Evolutionary conservation across 345 rosid genomes (phyloP).

Genomic region (Turnera subulata): DNA sequence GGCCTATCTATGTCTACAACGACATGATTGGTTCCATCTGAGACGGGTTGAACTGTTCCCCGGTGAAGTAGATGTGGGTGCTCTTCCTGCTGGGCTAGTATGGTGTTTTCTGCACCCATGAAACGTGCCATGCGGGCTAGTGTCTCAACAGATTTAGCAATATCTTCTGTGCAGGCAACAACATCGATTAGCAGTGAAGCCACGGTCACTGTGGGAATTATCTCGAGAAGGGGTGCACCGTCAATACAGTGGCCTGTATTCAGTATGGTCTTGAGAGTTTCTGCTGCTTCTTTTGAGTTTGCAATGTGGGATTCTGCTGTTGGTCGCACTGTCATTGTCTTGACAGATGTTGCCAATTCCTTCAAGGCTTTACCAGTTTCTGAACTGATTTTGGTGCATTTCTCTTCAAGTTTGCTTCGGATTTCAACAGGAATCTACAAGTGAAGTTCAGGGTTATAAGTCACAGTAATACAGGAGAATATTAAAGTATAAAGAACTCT

Average conservation of each 20-base stretch:
- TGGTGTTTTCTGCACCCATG: constrained; percentile 14
- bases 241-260: constrained; percentile 39
- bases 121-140: constrained; percentile 54
- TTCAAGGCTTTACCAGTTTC: constrained; percentile 54
- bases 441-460: too few relatives aligned
- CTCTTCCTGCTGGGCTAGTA: too few relatives aligned
- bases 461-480: too few relatives aligned
- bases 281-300: constrained; percentile 35
- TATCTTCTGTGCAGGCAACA: constrained; percentile 40
- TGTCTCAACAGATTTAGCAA: constrained; percentile 47
- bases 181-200: constrained; percentile 53
- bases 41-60: too few relatives aligned
- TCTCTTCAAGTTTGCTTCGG: constrained; percentile 30
- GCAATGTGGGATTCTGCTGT: constrained; percentile 36
- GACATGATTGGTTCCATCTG: too few relatives aligned
- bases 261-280: constrained; percentile 40
- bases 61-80: too few relatives aligned
- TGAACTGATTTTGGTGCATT: constrained; percentile 40
- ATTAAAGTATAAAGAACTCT: too few relatives aligned
- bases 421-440: too few relatives aligned
- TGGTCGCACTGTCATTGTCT: constrained; percentile 40
- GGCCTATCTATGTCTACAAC: too few relatives aligned
- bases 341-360: constrained; percentile 45
- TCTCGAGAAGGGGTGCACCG: constrained; percentile 26
- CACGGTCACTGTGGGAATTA: constrained; percentile 39